Evolutionary conservation across 1,139 yeast genomes (phyloP).

Genomic region (Kodamaea sp.): DNA sequence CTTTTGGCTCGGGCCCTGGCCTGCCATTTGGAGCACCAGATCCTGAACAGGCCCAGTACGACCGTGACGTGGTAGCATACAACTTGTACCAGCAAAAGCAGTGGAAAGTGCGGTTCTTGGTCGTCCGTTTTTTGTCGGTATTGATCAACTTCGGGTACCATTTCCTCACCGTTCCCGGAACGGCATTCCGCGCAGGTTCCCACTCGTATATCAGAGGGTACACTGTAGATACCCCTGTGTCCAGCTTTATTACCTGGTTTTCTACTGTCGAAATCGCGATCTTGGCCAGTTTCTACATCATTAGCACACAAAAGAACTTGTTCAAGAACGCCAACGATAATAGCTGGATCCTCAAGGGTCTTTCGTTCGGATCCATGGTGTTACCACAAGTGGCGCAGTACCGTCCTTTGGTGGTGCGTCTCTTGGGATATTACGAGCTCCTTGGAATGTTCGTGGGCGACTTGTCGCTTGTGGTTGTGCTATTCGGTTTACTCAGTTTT

Average conservation of each 20-base stretch:
- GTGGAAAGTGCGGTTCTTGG: constrained; percentile 35
- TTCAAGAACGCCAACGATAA: constrained; percentile 27
- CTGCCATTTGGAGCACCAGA: too few species aligned
- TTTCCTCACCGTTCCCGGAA: constrained; percentile 18
- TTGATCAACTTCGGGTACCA: constrained; percentile 39
- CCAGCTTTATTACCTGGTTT: constrained; percentile 31
- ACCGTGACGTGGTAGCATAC: constrained; percentile 31
- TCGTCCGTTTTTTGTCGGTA: constrained; percentile 30
- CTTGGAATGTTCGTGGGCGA: constrained; percentile 41
- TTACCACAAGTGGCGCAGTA: constrained; percentile 35
- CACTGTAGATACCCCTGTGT: constrained; percentile 15
- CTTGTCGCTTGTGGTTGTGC: constrained; percentile 37
- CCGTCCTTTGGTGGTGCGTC: constrained; percentile 29
- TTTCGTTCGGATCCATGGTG: constrained; percentile 38
- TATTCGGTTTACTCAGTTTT: constrained; percentile 41
- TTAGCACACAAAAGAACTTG: constrained; percentile 28
- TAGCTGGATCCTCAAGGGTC: constrained; percentile 30
- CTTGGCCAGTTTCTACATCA: constrained; percentile 35
- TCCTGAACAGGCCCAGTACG: constrained; percentile 25
- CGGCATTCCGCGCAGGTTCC: constrained; percentile 33
- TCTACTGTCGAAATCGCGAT: constrained; percentile 36
- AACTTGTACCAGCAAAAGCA: constrained; percentile 34
- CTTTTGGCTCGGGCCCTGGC: background rate
- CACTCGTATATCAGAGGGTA: constrained; percentile 29
- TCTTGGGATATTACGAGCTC: constrained; percentile 42